Conservation (phyloP, 345 rosid species). For the Viola odorata region DNA sequence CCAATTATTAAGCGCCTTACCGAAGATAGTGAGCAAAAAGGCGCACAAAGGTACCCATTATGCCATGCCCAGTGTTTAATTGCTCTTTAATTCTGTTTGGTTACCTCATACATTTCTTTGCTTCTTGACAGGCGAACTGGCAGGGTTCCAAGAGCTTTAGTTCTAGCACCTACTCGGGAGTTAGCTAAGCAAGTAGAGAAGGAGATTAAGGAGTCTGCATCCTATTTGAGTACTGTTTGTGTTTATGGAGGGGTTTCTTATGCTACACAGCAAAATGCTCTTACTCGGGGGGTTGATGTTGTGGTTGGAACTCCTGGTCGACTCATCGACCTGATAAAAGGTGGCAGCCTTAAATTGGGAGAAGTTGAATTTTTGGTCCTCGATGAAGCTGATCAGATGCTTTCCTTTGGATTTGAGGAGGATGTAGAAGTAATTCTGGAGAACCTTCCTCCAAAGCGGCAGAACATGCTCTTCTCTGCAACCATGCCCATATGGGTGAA, state of each 20-base stretch:
- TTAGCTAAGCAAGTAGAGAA: conserved; percentile 96
- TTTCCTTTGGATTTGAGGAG: conserved; percentile 97
- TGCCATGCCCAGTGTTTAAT: not conserved
- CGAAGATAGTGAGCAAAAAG: conserved; percentile 41
- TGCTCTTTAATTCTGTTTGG: conserved; percentile 7
- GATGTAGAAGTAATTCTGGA: conserved; percentile 83
- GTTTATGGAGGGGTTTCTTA: conserved; percentile 98
- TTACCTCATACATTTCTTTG: conserved; percentile 7
- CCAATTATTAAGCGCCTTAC: conserved; percentile 81
- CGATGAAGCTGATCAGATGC: conserved; percentile 99
- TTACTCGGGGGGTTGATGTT: conserved; percentile 88
- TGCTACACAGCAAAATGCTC: conserved; percentile 67
- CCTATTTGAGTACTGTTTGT: conserved; percentile 76
- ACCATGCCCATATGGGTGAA: conserved; percentile 98
- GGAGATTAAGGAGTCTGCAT: conserved; percentile 87
- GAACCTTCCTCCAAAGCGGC: conserved; percentile 75
- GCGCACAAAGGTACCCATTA: conserved; percentile 45
- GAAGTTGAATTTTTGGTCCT: conserved; percentile 92
- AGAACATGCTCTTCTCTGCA: conserved; percentile 99
- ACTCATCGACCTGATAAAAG: conserved; percentile 72
- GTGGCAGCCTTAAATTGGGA: conserved; percentile 71
- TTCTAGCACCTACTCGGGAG: conserved; percentile 87
- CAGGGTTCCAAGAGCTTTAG: conserved; percentile 71
- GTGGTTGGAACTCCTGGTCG: conserved; percentile 99
- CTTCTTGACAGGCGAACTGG: conserved; percentile 45